A percentile compares a stretch with the other conserved stretches of the same genome.
These are phyloP conservation scores for Monosporascus ibericus DNA, from an alignment of 2,329 filamentous ascomycete species.

Conservation along the genomic window DNA sequence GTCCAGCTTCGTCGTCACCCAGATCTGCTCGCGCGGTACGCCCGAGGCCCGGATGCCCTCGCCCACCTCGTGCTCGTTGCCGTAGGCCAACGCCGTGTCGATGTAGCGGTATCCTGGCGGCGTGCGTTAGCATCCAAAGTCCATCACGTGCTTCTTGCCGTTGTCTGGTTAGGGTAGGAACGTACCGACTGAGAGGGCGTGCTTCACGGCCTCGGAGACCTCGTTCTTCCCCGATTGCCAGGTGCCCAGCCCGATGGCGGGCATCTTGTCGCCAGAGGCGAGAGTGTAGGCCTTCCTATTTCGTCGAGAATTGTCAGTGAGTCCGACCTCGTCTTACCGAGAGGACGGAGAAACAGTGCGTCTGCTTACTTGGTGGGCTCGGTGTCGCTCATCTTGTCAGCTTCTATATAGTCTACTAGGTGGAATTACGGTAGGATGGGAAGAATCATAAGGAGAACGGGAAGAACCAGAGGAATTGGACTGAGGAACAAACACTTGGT, in stretches of 20 bases:
- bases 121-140: not conserved
- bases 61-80: constrained; percentile 67
- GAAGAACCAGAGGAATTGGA: too few species aligned
- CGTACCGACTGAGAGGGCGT: constrained; percentile 45
- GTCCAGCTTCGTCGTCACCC: constrained; percentile 76
- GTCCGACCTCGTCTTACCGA: not conserved
- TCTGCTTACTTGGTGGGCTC: not conserved
- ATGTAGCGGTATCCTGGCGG: constrained; percentile 64
- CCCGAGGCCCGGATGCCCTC: constrained; percentile 57
- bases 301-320: not conserved
- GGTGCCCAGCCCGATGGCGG: constrained; percentile 69
- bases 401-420: too few species aligned
- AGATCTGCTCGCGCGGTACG: constrained; percentile 60
- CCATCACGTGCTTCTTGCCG: too few species aligned
- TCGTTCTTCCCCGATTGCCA: constrained; percentile 70
- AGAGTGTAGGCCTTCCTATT: constrained; percentile 55
- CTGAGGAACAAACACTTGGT: too few species aligned
- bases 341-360: not conserved
- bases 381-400: not conserved
- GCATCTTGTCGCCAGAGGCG: constrained; percentile 73
- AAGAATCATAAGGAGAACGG: too few species aligned
- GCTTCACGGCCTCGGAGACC: constrained; percentile 65
- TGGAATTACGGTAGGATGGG: too few species aligned
- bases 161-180: too few species aligned
- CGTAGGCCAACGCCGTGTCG: constrained; percentile 71